Conservation (phyloP, 345 rosid species). For the Cardamine resedifolia region DNA sequence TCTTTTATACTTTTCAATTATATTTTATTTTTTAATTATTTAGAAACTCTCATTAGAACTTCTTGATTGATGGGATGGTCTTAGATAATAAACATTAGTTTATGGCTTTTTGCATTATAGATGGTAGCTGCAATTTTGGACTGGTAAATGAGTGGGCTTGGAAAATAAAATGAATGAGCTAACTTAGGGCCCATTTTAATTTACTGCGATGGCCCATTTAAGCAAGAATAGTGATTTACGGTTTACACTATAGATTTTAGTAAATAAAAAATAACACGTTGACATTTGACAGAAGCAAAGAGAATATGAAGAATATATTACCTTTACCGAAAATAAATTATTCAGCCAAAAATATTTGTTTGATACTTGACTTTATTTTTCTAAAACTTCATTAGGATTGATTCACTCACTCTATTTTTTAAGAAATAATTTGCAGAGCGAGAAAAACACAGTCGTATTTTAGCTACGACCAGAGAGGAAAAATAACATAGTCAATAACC, state of each 20-base stretch:
- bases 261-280: neutral
- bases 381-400: neutral
- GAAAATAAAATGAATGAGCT: neutral
- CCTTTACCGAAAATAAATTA: neutral
- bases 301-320: neutral
- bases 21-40: too few relatives aligned
- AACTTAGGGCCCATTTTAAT: neutral
- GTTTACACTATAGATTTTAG: neutral
- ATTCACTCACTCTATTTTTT: neutral
- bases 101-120: neutral
- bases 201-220: neutral
- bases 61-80: too few relatives aligned
- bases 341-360: neutral
- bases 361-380: neutral
- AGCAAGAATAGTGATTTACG: neutral
- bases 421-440: neutral
- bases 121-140: neutral
- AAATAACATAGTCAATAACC: neutral
- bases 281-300: slow-evolving; percentile 1
- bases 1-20: too few relatives aligned
- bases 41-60: too few relatives aligned
- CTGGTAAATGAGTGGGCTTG: slow-evolving; percentile 4
- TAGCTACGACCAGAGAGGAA: slow-evolving; percentile 1
- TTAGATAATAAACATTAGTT: neutral
- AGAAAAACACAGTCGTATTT: neutral